A percentile compares a stretch with the other conserved stretches of the same genome.
Evolutionary conservation across 108 stramenopile genomes (phyloP).

Genomic region (Fistulifera solaris): DNA sequence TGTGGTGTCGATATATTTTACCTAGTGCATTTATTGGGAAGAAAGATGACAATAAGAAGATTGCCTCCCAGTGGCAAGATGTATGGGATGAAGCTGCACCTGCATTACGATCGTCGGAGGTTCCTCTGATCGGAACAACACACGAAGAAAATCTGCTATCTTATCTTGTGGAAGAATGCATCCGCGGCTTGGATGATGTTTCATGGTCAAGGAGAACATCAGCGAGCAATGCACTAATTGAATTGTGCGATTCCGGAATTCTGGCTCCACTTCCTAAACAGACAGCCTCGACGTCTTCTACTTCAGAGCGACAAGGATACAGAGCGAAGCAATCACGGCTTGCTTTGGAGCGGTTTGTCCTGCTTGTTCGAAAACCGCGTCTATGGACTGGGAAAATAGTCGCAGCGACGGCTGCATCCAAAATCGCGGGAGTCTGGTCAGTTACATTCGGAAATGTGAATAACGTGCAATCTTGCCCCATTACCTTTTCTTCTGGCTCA

Average conservation of each 20-base stretch:
- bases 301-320: slow-evolving; percentile 4
- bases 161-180: slow-evolving; percentile 32
- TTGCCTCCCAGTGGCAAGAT: slow-evolving; percentile 57
- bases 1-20: slow-evolving; percentile 59
- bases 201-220: slow-evolving; percentile 59
- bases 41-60: slow-evolving; percentile 56
- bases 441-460: slow-evolving; percentile 30
- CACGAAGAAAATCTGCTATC: slow-evolving; percentile 56
- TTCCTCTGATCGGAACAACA: not conserved
- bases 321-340: slow-evolving; percentile 34
- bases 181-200: slow-evolving; percentile 40
- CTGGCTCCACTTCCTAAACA: slow-evolving; percentile 33
- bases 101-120: slow-evolving; percentile 19
- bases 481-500: slow-evolving; percentile 4
- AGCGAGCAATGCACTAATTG: slow-evolving; percentile 42
- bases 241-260: slow-evolving; percentile 43
- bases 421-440: slow-evolving; percentile 1
- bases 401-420: slow-evolving; percentile 30
- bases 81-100: slow-evolving; percentile 85
- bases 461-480: slow-evolving; percentile 7
- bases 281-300: not conserved
- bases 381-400: slow-evolving; percentile 69
- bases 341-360: slow-evolving; percentile 36
- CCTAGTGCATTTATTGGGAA: slow-evolving; percentile 68
- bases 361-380: slow-evolving; percentile 34